Evolutionary conservation across 2,329 filamentous ascomycete species (phyloP).

Genomic region (Venturia asperata): DNA sequence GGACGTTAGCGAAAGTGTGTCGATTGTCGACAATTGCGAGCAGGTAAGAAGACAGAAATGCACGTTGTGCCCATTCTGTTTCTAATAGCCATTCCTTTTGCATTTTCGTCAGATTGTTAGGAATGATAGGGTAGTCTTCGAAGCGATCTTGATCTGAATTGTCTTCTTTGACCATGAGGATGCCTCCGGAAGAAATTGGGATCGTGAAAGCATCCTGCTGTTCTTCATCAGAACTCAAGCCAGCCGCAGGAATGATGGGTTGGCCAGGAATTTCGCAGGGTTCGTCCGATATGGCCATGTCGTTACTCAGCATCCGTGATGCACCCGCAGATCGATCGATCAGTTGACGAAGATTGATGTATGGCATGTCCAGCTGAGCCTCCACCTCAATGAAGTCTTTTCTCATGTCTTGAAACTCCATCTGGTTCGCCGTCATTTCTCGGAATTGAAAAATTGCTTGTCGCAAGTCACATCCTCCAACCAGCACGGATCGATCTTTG

Average conservation of each 20-base stretch:
- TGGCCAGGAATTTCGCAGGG: neutral
- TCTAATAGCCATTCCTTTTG: constrained; percentile 64
- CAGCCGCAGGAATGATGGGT: neutral
- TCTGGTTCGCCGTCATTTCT: constrained; percentile 7
- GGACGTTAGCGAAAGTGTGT: constrained; percentile 47
- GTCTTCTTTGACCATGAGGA: constrained; percentile 30
- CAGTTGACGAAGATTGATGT: constrained; percentile 27
- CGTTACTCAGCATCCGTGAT: neutral
- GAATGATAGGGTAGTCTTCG: constrained; percentile 39
- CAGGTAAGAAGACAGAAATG: constrained; percentile 61
- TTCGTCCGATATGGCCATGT: neutral
- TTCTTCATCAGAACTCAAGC: neutral
- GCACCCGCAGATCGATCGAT: constrained; percentile 24
- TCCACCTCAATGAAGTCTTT: constrained; percentile 17
- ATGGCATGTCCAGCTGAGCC: constrained; percentile 28
- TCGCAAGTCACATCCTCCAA: constrained; percentile 14
- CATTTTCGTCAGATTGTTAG: constrained; percentile 50
- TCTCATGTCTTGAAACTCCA: constrained; percentile 2
- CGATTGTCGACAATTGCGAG: constrained; percentile 57
- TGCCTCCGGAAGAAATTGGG: constrained; percentile 25
- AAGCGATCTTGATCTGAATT: constrained; percentile 26
- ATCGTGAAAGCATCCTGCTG: neutral
- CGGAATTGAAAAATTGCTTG: neutral
- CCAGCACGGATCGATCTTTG: constrained; percentile 16
- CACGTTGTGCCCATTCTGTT: constrained; percentile 60